Conservation (phyloP, 257 asterid species). For the Solanum chmielewskii region DNA sequence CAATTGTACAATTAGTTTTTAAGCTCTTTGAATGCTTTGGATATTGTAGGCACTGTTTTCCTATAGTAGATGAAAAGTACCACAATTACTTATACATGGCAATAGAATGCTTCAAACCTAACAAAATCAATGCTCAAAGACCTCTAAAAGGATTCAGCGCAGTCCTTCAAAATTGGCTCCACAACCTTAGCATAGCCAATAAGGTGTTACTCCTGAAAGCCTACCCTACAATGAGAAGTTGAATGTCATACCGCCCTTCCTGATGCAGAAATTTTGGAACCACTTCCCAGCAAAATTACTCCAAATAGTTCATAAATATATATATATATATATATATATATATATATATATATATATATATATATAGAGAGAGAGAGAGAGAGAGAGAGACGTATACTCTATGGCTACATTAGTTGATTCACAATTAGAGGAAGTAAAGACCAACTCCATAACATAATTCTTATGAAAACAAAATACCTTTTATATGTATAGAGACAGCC, state of each 20-base stretch:
- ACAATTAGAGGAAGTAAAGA: no score
- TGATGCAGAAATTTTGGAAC: no score
- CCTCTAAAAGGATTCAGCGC: neutral
- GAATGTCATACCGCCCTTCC: slow-evolving; percentile 39
- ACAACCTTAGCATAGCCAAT: slow-evolving; percentile 42
- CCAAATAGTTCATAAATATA: no score
- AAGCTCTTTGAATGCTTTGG: slow-evolving; percentile 65
- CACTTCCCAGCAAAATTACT: no score
- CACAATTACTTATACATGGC: neutral
- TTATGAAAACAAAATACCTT: no score
- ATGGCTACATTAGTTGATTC: no score
- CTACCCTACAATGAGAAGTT: slow-evolving; percentile 87
- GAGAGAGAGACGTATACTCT: no score
- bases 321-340: no score
- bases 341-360: no score
- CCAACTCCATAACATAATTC: no score
- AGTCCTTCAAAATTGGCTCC: slow-evolving; percentile 45
- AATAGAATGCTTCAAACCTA: neutral
- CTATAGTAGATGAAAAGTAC: slow-evolving; percentile 18
- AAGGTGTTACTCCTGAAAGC: slow-evolving; percentile 68
- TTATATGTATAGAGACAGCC: no score
- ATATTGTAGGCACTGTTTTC: slow-evolving; percentile 44
- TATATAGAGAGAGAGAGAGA: no score
- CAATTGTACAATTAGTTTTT: slow-evolving; percentile 52
- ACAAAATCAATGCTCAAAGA: neutral